Evolutionary conservation across 768 basidiomycete species (phyloP).

Genomic region (Leccinellum albellum): DNA sequence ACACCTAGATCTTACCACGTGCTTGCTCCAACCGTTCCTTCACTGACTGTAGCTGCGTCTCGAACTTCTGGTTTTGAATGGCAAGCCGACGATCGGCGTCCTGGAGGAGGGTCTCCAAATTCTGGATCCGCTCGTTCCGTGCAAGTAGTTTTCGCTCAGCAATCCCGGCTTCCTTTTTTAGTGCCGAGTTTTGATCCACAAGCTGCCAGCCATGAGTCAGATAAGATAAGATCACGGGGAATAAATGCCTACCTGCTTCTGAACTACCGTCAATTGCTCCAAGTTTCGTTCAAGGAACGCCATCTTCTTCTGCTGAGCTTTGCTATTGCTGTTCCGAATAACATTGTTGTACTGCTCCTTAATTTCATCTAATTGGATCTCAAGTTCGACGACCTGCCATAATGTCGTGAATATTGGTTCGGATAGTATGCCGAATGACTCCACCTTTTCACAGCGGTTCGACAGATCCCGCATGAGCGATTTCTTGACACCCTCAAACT

Average conservation of each 20-base stretch:
- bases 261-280: conserved; percentile 90
- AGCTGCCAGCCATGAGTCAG: conserved; percentile 51
- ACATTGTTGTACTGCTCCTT: conserved; percentile 99
- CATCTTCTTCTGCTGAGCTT: conserved; percentile 99
- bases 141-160: conserved; percentile 95
- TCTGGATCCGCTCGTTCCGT: conserved; percentile 96
- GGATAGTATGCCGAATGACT: conserved; percentile 10
- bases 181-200: conserved; percentile 93
- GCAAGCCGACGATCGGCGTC: conserved; percentile 91
- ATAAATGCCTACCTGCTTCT: conserved; percentile 76
- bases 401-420: conserved; percentile 10
- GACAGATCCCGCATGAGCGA: conserved; percentile 98
- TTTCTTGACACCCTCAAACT: conserved; percentile 98
- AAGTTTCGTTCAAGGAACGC: conserved; percentile 96
- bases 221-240: neutral
- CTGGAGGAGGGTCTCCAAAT: conserved; percentile 87
- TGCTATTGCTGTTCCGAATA: conserved; percentile 96
- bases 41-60: conserved; percentile 86
- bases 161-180: conserved; percentile 97
- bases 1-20: conserved; percentile 56
- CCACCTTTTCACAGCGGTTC: conserved; percentile 98
- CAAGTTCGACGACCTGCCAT: conserved; percentile 90
- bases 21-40: conserved; percentile 91
- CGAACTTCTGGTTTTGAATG: conserved; percentile 94
- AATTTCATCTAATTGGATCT: conserved; percentile 97